Percentiles rank a stretch among this genome's conserved stretches.
Evolutionary conservation across 805 yeast genomes (phyloP).

Genomic region (Torulaspora franciscae): DNA sequence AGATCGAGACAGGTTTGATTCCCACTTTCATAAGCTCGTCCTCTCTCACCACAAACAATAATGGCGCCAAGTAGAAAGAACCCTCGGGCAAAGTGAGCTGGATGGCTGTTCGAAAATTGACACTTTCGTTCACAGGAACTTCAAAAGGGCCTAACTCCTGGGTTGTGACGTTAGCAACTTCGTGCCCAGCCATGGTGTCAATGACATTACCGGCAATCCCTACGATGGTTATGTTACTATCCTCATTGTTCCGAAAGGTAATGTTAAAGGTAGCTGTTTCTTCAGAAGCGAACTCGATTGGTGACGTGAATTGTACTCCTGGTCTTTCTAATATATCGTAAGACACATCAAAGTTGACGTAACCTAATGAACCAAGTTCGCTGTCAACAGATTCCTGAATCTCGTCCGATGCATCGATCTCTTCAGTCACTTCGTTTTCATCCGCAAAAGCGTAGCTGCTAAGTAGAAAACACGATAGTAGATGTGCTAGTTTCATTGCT

Average conservation of each 20-base stretch:
- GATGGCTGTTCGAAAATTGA: conserved; percentile 52
- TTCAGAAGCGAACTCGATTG: conserved; percentile 45
- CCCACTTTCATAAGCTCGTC: conserved; percentile 51
- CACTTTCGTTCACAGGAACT: conserved; percentile 47
- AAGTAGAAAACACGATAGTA: too few species aligned
- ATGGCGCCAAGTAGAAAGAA: conserved; percentile 56
- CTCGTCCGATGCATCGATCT: neutral
- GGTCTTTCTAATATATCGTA: conserved; percentile 48
- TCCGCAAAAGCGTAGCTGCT: too few species aligned
- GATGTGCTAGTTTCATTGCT: too few species aligned
- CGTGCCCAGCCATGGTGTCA: conserved; percentile 49
- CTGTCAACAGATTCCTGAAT: neutral
- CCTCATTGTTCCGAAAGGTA: conserved; percentile 51
- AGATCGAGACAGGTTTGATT: conserved; percentile 52
- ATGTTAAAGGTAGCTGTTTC: conserved; percentile 51
- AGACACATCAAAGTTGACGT: conserved; percentile 42
- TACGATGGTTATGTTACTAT: conserved; percentile 46
- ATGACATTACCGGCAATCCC: conserved; percentile 67
- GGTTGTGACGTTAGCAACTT: conserved; percentile 58
- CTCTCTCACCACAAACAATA: conserved; percentile 48
- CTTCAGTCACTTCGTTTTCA: too few species aligned
- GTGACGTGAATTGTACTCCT: conserved; percentile 36
- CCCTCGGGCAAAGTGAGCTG: conserved; percentile 54
- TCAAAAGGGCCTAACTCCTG: conserved; percentile 57
- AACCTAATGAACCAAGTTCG: conserved; percentile 5